A percentile compares a stretch with the other conserved stretches of the same genome.
phyloP scores from a whole-genome alignment of 2,329 filamentous ascomycete species.

The Penicillium fuscoglaucum region DNA sequence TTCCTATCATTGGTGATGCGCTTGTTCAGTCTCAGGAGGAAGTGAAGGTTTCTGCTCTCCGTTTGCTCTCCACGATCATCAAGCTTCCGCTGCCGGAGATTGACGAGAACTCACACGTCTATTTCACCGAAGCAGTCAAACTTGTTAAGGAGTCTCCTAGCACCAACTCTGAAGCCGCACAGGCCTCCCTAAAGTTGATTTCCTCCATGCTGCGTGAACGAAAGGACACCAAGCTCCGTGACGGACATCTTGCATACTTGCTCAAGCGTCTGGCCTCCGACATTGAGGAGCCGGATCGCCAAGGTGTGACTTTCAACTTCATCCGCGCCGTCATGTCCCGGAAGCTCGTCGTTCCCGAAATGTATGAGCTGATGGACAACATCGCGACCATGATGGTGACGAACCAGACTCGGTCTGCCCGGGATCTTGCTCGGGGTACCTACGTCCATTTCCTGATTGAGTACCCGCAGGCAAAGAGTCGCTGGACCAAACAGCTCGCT shows the following conservation, averaged over 20 bases:
- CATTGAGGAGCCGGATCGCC: conserved; percentile 86
- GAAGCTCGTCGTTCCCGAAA: conserved; percentile 77
- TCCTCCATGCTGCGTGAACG: conserved; percentile 82
- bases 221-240: conserved; percentile 71
- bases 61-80: conserved; percentile 79
- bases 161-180: conserved; percentile 79
- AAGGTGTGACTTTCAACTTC: conserved; percentile 94
- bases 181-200: conserved; percentile 85
- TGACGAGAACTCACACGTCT: conserved; percentile 71
- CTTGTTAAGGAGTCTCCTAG: conserved; percentile 73
- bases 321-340: conserved; percentile 81
- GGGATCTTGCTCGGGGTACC: conserved; percentile 81
- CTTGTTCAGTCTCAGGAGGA: conserved; percentile 85
- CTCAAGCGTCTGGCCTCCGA: conserved; percentile 81
- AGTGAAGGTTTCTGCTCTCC: conserved; percentile 83
- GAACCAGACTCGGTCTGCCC: conserved; percentile 84
- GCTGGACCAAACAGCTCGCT: conserved; percentile 83
- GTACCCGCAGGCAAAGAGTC: conserved; percentile 86
- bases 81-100: conserved; percentile 75
- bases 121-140: conserved; percentile 80
- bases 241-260: conserved; percentile 78
- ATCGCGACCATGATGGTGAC: conserved; percentile 92
- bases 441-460: conserved; percentile 94
- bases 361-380: conserved; percentile 90
- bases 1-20: conserved; percentile 86